A percentile compares a stretch with the other conserved stretches of the same genome.
Evolutionary conservation across 768 basidiomycete genomes (phyloP).

Genomic region (Auricularia sp.): DNA sequence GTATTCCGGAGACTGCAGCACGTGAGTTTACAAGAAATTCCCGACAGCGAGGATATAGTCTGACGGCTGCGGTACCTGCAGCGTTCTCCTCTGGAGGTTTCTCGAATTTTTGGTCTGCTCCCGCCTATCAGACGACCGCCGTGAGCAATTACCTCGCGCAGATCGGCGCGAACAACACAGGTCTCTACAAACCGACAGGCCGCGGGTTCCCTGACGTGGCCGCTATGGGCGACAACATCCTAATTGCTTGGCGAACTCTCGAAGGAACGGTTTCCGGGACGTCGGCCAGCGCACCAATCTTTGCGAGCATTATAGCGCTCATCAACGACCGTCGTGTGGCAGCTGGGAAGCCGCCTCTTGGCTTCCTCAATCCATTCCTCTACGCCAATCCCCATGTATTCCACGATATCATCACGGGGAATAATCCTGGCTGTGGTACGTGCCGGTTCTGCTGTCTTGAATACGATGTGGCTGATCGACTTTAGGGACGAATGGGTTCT

Average conservation of each 20-base stretch:
- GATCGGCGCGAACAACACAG: constrained; percentile 15
- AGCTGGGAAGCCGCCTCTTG: constrained; percentile 19
- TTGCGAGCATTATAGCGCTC: constrained; percentile 23
- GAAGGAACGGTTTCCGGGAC: constrained; percentile 30
- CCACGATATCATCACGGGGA: constrained; percentile 22
- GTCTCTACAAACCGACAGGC: constrained; percentile 15
- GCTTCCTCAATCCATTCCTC: constrained; percentile 29
- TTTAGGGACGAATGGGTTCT: constrained; percentile 14
- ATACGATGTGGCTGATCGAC: not conserved
- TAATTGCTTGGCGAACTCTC: constrained; percentile 23
- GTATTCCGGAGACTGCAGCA: not conserved
- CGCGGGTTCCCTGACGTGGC: constrained; percentile 15
- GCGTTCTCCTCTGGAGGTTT: constrained; percentile 13
- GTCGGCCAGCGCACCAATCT: constrained; percentile 23
- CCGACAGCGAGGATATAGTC: no score
- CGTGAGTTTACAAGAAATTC: not conserved
- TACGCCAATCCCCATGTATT: constrained; percentile 19
- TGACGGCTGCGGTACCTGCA: constrained; percentile 2
- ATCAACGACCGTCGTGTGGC: constrained; percentile 24
- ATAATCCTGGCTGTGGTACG: constrained; percentile 10
- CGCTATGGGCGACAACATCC: constrained; percentile 10
- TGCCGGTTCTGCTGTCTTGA: constrained; percentile 6
- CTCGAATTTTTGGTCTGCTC: constrained; percentile 8
- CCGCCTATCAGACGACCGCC: constrained; percentile 12
- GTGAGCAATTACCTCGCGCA: constrained; percentile 10